Evolutionary conservation across 164 flowering plant species (phyloP), one percentile per base, ranked within the genome.

Genomic region (Chimonanthus praecox): DNA sequence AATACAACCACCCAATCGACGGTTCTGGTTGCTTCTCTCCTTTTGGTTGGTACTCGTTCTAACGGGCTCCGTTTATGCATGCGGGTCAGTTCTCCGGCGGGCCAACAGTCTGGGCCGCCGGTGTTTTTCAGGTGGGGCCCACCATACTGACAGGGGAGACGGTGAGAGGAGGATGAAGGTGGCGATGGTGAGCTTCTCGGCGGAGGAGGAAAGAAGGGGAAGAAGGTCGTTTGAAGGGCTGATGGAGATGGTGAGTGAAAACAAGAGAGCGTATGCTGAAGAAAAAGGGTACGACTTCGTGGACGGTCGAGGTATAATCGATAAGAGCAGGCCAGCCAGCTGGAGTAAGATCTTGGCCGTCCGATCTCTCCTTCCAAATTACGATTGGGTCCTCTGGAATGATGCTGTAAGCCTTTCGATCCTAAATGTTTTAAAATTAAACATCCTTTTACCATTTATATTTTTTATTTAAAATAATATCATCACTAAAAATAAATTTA

Each of bases 351-450:
- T 76, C 60, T 11, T 76, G 2, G 78, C 78, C 47, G 74, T 76
- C 46, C 54, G 33, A 50, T 21, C 74, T n/a, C 66, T 51, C 18
- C 69, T 76, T 18, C 58, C 44, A 11, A 46, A 66, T 4, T 76
- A 76, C 6, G 78, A 76, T 50, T 76, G 78, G 78, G 74, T 76
- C 58, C 54, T 76, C 71, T 76, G 78, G 78, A 76, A 76, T 44
- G 78, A 76, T 50, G 78, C 78, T 18, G 78, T 76, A 65, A 71
- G 74, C 18, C 5, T 7, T 44, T 33, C 33, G 33, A 33, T 33
- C 33, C 1, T 33, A 33, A 33, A 33, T 33, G 33, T 33, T 0
- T 21, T 21, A 21, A 21, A 21, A 21, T 21, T 21, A 21, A 21
- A 21, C 33, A 21, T 21, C 33, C 33, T 33, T 33, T 33, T 1